phyloP scores from a whole-genome alignment of 768 basidiomycete species.

The Rhodosporidiobolus sp. region DNA sequence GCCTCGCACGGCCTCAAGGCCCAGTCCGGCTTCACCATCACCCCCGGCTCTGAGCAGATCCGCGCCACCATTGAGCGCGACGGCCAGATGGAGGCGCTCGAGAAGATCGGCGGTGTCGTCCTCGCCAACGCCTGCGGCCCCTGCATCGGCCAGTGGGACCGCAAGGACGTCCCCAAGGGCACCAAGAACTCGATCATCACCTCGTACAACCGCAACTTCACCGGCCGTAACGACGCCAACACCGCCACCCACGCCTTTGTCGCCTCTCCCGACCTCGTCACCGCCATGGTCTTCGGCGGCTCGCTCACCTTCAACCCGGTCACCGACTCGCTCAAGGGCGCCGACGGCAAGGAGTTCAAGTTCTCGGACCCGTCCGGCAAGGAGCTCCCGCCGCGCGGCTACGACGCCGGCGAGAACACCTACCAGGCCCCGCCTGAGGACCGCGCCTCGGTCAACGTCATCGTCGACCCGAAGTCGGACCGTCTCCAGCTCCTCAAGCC shows the following conservation, averaged over 20 bases:
- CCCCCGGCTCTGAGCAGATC: conserved; percentile 96
- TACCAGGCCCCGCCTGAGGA: conserved; percentile 92
- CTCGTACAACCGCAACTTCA: conserved; percentile 99
- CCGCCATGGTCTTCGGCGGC: conserved; percentile 93
- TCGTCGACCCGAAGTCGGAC: conserved; percentile 77
- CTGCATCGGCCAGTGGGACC: conserved; percentile 99
- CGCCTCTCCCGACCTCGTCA: conserved; percentile 89
- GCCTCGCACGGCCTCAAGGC: conserved; percentile 75
- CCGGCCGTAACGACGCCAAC: conserved; percentile 99
- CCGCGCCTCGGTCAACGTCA: conserved; percentile 76
- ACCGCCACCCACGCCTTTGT: conserved; percentile 97
- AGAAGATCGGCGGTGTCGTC: conserved; percentile 82
- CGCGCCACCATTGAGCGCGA: conserved; percentile 97
- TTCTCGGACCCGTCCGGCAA: conserved; percentile 86
- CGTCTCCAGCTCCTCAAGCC: conserved; percentile 87
- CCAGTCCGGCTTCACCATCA: conserved; percentile 96
- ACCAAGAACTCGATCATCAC: conserved; percentile 97
- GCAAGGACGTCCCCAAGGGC: conserved; percentile 93
- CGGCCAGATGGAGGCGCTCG: conserved; percentile 83
- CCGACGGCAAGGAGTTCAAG: conserved; percentile 95
- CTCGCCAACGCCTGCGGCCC: conserved; percentile 99
- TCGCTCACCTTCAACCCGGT: conserved; percentile 94
- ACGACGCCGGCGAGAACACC: conserved; percentile 94
- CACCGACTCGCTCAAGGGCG: conserved; percentile 77
- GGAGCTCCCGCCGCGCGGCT: conserved; percentile 91